These are phyloP conservation scores for Fraxinus ornus DNA, from an alignment of 305 asterid genomes.

Conservation along the genomic window DNA sequence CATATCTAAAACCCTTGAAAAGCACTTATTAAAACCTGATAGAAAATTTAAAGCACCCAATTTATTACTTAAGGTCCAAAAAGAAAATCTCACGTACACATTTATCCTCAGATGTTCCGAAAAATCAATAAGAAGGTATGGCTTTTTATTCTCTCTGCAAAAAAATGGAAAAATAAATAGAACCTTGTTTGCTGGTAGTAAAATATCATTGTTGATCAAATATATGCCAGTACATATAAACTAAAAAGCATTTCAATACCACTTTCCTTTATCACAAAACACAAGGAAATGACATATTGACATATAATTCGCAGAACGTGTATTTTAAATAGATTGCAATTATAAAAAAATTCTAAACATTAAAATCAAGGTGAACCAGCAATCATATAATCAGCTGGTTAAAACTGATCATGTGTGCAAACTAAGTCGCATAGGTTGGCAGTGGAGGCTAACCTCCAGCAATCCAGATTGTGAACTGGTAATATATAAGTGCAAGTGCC, in stretches of 20 bases:
- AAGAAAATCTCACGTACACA: slow-evolving; percentile 51
- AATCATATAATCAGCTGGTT: neutral
- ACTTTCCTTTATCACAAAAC: neutral
- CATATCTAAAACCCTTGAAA: slow-evolving; percentile 12
- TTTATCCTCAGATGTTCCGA: slow-evolving; percentile 67
- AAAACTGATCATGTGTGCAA: too few relatives aligned
- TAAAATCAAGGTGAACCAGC: neutral
- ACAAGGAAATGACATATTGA: too few relatives aligned
- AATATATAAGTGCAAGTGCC: too few relatives aligned
- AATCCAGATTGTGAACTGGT: too few relatives aligned
- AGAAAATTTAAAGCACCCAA: slow-evolving; percentile 11
- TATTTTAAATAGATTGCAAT: neutral
- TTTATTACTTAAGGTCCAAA: neutral
- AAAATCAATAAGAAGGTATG: slow-evolving; percentile 82
- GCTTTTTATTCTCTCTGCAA: slow-evolving; percentile 64
- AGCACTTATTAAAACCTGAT: neutral
- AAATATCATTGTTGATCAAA: slow-evolving; percentile 1
- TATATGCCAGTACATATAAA: neutral
- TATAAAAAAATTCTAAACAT: neutral
- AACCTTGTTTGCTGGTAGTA: neutral
- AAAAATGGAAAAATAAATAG: slow-evolving; percentile 21
- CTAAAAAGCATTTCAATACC: neutral
- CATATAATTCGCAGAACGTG: neutral
- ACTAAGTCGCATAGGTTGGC: too few relatives aligned
- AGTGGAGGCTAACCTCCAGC: too few relatives aligned